Evolutionary conservation across 768 basidiomycete species (phyloP).

Genomic region (Lactarius quietus): DNA sequence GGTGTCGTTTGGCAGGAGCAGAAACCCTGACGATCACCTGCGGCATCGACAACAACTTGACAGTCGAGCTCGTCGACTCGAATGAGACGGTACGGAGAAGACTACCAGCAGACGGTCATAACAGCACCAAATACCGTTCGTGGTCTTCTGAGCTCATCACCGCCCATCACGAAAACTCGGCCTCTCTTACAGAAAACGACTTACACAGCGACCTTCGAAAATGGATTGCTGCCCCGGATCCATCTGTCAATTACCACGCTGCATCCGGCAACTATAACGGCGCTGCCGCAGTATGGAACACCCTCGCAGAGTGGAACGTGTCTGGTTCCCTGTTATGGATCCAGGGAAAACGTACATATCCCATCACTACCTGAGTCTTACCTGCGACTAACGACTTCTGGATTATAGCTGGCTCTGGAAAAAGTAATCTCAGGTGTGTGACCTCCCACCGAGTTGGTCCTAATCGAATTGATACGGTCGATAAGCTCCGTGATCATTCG

Average conservation of each 20-base stretch:
- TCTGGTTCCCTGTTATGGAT: conserved; percentile 1
- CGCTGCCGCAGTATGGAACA: neutral
- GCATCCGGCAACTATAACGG: neutral
- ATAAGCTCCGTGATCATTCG: conserved; percentile 4
- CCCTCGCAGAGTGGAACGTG: neutral
- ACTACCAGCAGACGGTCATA: neutral
- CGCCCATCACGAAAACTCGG: too few relatives aligned
- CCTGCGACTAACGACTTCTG: neutral
- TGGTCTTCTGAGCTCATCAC: neutral
- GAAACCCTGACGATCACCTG: neutral
- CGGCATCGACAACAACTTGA: neutral
- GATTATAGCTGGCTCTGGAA: conserved; percentile 5
- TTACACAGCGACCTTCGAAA: neutral
- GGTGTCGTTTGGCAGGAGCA: neutral
- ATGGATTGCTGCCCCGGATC: conserved; percentile 8
- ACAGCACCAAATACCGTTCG: neutral
- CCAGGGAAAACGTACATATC: neutral
- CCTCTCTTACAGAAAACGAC: neutral
- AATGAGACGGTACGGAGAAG: neutral
- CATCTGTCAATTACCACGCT: neutral
- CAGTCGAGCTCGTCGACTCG: neutral
- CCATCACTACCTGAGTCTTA: neutral
- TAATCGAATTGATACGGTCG: neutral
- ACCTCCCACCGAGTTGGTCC: rapidly evolving
- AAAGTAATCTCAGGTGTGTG: conserved; percentile 6